Base-by-base conservation (phyloP, 73 alveolate genomes). In the Symbiodinium natans region DNA sequence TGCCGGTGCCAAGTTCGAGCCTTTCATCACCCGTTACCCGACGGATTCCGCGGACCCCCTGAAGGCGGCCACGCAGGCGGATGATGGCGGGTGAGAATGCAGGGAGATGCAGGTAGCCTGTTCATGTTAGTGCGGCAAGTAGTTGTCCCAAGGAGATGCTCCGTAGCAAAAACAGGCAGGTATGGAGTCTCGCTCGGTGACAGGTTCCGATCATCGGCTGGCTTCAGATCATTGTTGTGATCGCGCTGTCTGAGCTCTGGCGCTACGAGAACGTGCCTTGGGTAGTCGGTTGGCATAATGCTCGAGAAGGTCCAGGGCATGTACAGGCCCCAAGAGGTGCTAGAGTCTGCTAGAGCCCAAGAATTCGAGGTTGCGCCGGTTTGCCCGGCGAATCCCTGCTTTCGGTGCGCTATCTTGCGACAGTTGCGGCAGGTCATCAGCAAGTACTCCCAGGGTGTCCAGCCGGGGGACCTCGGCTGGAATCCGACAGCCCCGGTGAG, bases 391-490 rank as follows among this genome's bases (percentile, higher is more conserved):
- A n/a, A n/a, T n/a, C n/a, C n/a, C n/a, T n/a, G n/a, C n/a, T n/a
- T n/a, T n/a, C n/a, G n/a, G n/a, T n/a, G n/a, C n/a, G n/a, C n/a
- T 6, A 63, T 6, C 8, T n/a, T n/a, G n/a, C n/a, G n/a, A 21
- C 86, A 34, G 42, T 25, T 27, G 85, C 85, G 85, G 27, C 23
- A 29, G 46, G 86, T 75, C 86, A 75, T 75, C 86, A 75, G 46
- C 86, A 75, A 75, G 86, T 75, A 75, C 86, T 33, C 46, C 42
- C 46, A 86, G 42, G 95, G 95, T 9, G 95, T 88, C 40, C 83
- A 88, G 85, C 95, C 95, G 5, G 95, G 95, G 13, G 95, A 88
- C 71, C 46, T 88, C 41, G 98, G 95, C 71, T 88, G 95, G 95
- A 71, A 63, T 77, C 88, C 88, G 31, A 29, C 41, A 43, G 96